A percentile compares a stretch with the other conserved stretches of the same genome.
These are phyloP conservation scores for Daldinia grandis DNA, from an alignment of 495 filamentous ascomycete species.

Conservation along the genomic window DNA sequence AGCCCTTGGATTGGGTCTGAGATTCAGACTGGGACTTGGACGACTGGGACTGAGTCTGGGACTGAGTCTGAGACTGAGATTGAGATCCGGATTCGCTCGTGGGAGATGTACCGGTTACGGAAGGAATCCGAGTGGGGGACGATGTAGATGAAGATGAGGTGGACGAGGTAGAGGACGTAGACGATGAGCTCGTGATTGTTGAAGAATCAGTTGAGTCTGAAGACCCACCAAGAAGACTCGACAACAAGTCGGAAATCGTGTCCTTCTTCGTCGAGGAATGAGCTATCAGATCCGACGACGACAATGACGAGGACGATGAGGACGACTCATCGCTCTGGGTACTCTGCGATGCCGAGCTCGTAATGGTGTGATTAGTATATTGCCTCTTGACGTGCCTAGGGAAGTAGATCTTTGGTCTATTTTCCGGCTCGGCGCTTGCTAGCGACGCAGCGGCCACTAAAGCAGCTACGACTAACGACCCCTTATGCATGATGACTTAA, in stretches of 20 bases:
- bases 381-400: conserved; percentile 67
- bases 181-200: conserved; percentile 7
- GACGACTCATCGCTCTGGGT: conserved; percentile 34
- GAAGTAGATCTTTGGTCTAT: conserved; percentile 65
- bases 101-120: conserved; percentile 11
- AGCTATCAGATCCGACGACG: conserved; percentile 14
- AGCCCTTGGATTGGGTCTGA: background rate
- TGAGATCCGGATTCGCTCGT: conserved; percentile 23
- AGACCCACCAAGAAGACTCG: conserved; percentile 28
- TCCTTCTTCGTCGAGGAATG: conserved; percentile 47
- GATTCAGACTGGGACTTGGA: background rate
- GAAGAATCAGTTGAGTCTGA: conserved; percentile 23
- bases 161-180: conserved; percentile 8
- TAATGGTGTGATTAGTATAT: conserved; percentile 59
- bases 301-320: background rate
- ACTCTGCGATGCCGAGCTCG: conserved; percentile 43
- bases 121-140: conserved; percentile 8
- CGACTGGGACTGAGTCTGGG: conserved; percentile 4
- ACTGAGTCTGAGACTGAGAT: conserved; percentile 13
- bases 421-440: conserved; percentile 53
- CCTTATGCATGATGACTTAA: conserved; percentile 55
- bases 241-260: conserved; percentile 43
- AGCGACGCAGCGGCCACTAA: conserved; percentile 61
- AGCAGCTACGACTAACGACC: conserved; percentile 60
- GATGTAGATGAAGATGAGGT: background rate